Evolutionary conservation across 352 stramenopile species (phyloP).

Genomic region (Pythium rishiriense): DNA sequence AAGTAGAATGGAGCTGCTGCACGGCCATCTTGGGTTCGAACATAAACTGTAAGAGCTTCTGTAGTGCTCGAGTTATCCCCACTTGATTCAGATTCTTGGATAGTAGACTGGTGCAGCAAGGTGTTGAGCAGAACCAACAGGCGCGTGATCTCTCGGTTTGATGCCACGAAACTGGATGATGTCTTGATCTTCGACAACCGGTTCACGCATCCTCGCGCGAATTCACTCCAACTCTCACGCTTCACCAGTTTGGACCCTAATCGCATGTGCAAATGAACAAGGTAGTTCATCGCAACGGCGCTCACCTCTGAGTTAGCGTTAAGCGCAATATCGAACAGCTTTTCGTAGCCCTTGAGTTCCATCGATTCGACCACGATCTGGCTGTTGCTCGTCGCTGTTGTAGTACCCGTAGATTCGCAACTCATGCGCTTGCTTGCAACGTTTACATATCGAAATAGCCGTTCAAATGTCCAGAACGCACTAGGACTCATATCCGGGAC

Average conservation of each 20-base stretch:
- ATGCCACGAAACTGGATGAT: conserved; percentile 21
- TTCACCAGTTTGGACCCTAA: conserved; percentile 29
- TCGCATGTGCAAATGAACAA: conserved; percentile 29
- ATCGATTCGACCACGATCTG: conserved; percentile 30
- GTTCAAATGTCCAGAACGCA: conserved; percentile 32
- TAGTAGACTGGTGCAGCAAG: conserved; percentile 57
- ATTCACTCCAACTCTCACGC: conserved; percentile 30
- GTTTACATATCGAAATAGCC: conserved; percentile 39
- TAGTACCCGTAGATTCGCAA: conserved; percentile 7
- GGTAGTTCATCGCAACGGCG: conserved; percentile 24
- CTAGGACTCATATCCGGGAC: conserved; percentile 23
- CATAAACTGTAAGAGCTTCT: conserved; percentile 37
- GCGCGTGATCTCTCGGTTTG: conserved; percentile 16
- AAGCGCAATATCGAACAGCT: conserved; percentile 28
- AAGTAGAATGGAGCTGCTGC: conserved; percentile 38
- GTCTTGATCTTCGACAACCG: conserved; percentile 22
- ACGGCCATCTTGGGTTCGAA: conserved; percentile 41
- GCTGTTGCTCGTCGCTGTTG: not conserved
- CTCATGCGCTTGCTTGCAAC: conserved; percentile 23
- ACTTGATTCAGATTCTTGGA: conserved; percentile 6
- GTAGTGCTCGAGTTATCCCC: conserved; percentile 6
- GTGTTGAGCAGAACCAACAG: conserved; percentile 73
- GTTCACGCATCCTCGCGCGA: conserved; percentile 20
- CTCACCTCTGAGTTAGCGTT: conserved; percentile 19
- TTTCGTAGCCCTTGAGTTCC: conserved; percentile 33